These are phyloP conservation scores for Athelia psychrophila DNA, from an alignment of 1,284 basidiomycete species.

Conservation along the genomic window DNA sequence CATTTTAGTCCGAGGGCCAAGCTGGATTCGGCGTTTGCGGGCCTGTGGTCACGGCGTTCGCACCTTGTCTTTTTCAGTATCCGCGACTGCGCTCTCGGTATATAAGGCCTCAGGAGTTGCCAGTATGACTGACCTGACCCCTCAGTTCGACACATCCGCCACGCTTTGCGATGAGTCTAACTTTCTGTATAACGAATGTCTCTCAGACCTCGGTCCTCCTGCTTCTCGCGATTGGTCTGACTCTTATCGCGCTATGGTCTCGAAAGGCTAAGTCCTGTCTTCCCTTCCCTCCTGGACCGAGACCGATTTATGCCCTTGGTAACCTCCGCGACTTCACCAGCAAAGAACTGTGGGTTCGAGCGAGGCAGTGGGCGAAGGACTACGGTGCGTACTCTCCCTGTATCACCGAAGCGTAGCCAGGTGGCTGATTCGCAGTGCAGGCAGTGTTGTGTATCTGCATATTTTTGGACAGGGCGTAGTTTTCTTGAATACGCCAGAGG, in stretches of 20 bases:
- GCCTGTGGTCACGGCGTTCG: too few relatives aligned
- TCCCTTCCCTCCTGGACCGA: constrained; percentile 58
- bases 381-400: constrained; percentile 37
- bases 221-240: too few relatives aligned
- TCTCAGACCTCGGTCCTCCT: too few relatives aligned
- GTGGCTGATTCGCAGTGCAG: constrained; percentile 27
- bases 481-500: constrained; percentile 60
- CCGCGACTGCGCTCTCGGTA: too few relatives aligned
- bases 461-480: constrained; percentile 62
- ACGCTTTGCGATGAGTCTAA: too few relatives aligned
- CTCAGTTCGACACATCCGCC: too few relatives aligned
- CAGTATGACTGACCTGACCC: too few relatives aligned
- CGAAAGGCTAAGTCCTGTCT: not conserved
- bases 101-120: too few relatives aligned
- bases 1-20: too few relatives aligned
- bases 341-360: constrained; percentile 55
- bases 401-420: not conserved
- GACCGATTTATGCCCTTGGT: constrained; percentile 59
- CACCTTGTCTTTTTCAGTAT: too few relatives aligned
- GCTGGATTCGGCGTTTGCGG: too few relatives aligned
- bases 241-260: not conserved
- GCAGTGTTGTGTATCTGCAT: constrained; percentile 63
- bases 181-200: too few relatives aligned
- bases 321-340: constrained; percentile 57
- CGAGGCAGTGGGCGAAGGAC: constrained; percentile 44